Evolutionary conservation across 495 filamentous ascomycete genomes (phyloP).

Genomic region (Tuber borchii): DNA sequence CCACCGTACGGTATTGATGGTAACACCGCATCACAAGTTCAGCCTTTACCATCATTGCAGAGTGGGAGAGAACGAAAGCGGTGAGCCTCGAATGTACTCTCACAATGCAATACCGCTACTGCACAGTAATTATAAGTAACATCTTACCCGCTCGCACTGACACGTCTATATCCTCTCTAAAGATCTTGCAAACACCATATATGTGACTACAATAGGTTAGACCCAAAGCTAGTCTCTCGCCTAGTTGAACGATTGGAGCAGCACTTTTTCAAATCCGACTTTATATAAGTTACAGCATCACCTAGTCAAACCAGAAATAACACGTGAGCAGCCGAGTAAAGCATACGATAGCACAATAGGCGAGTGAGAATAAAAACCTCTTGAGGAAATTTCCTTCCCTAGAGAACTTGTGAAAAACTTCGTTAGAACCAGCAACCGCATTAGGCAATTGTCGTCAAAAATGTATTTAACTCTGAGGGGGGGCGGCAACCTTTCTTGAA

Average conservation of each 20-base stretch:
- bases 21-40: neutral
- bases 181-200: neutral
- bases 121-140: neutral
- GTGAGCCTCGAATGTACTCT: neutral
- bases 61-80: neutral
- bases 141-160: neutral
- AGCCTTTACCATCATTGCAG: neutral
- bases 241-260: neutral
- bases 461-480: too few relatives aligned
- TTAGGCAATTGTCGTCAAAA: too few relatives aligned
- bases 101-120: neutral
- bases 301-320: too few relatives aligned
- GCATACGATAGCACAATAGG: too few relatives aligned
- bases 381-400: too few relatives aligned
- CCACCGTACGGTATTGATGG: neutral
- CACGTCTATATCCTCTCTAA: neutral
- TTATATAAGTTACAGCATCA: neutral
- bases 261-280: neutral
- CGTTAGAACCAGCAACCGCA: too few relatives aligned
- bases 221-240: too few relatives aligned
- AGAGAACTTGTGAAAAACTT: too few relatives aligned
- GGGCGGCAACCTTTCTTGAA: too few relatives aligned
- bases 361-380: too few relatives aligned
- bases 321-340: too few relatives aligned
- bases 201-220: neutral